These are phyloP conservation scores for Fistulinella prunicolor DNA, from an alignment of 768 basidiomycete genomes.

Conservation along the genomic window DNA sequence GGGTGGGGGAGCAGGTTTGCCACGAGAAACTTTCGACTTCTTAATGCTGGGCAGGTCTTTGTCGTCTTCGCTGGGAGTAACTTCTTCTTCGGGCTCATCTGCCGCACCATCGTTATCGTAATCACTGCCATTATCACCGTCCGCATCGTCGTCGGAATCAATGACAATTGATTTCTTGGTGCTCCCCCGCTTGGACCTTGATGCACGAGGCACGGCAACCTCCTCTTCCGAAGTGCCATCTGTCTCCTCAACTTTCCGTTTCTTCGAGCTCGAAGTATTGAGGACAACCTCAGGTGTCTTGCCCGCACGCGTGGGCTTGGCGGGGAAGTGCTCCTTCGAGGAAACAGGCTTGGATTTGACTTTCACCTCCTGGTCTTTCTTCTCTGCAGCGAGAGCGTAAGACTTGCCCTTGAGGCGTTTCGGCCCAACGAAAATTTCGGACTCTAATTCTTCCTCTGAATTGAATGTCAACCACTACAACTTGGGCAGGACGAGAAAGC, in stretches of 20 bases:
- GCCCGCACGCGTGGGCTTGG: slow-evolving; percentile 37
- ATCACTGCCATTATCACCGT: slow-evolving; percentile 23
- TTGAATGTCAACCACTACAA: slow-evolving; percentile 5
- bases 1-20: slow-evolving; percentile 28
- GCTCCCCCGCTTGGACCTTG: slow-evolving; percentile 37
- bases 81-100: slow-evolving; percentile 42
- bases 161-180: slow-evolving; percentile 40
- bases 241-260: slow-evolving; percentile 15
- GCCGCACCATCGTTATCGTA: slow-evolving; percentile 29
- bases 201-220: slow-evolving; percentile 37
- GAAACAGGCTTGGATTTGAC: slow-evolving; percentile 10
- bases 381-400: slow-evolving; percentile 60
- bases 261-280: slow-evolving; percentile 23
- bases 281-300: slow-evolving; percentile 60
- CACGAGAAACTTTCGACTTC: slow-evolving; percentile 20
- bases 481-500: background rate
- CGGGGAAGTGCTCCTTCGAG: slow-evolving; percentile 24
- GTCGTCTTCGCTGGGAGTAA: slow-evolving; percentile 23
- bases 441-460: slow-evolving; percentile 51
- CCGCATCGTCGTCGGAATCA: slow-evolving; percentile 54
- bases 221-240: slow-evolving; percentile 27
- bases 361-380: slow-evolving; percentile 23
- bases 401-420: slow-evolving; percentile 76
- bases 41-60: slow-evolving; percentile 20
- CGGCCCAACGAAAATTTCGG: slow-evolving; percentile 41